Evolutionary conservation across 2,329 filamentous ascomycete species (phyloP).

Genomic region (Cordyceps fumosorosea): DNA sequence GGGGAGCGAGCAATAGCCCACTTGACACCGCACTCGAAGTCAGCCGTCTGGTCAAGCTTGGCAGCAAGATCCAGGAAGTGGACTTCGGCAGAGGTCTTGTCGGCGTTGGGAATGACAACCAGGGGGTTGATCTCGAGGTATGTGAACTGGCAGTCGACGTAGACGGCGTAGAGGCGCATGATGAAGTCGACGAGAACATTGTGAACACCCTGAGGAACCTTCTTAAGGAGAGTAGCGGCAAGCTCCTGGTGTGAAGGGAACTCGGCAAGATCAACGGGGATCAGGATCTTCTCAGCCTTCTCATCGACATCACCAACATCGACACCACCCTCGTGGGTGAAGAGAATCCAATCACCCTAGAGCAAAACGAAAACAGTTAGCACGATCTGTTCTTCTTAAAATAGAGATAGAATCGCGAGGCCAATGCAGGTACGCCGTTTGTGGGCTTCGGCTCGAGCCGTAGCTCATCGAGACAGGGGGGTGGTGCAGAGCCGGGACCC

Average conservation of each 20-base stretch:
- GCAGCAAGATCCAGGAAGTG: slow-evolving; percentile 98
- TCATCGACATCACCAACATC: slow-evolving; percentile 98
- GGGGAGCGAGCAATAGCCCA: slow-evolving; percentile 95
- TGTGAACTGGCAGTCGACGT: slow-evolving; percentile 99
- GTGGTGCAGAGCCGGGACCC: slow-evolving; percentile 14
- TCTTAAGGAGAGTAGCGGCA: slow-evolving; percentile 74
- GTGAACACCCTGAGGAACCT: slow-evolving; percentile 92
- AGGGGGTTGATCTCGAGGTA: slow-evolving; percentile 99
- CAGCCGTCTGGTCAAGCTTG: slow-evolving; percentile 97
- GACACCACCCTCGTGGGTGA: slow-evolving; percentile 99
- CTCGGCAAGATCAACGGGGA: slow-evolving; percentile 88
- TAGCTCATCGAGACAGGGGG: slow-evolving; percentile 8
- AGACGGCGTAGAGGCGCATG: slow-evolving; percentile 94
- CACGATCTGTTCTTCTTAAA: slow-evolving; percentile 1
- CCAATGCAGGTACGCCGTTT: slow-evolving; percentile 12
- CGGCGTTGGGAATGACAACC: slow-evolving; percentile 91
- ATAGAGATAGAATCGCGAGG: neutral
- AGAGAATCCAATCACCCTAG: slow-evolving; percentile 98
- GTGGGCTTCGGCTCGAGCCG: slow-evolving; percentile 12
- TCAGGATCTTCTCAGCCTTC: slow-evolving; percentile 97
- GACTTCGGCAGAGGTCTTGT: slow-evolving; percentile 86
- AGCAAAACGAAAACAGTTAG: slow-evolving; percentile 29
- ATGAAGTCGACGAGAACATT: slow-evolving; percentile 99
- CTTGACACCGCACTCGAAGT: slow-evolving; percentile 98
- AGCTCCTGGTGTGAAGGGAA: slow-evolving; percentile 97